These are phyloP conservation scores for Trichoderma cornu-damae DNA, from an alignment of 2,329 filamentous ascomycete species.

Conservation along the genomic window DNA sequence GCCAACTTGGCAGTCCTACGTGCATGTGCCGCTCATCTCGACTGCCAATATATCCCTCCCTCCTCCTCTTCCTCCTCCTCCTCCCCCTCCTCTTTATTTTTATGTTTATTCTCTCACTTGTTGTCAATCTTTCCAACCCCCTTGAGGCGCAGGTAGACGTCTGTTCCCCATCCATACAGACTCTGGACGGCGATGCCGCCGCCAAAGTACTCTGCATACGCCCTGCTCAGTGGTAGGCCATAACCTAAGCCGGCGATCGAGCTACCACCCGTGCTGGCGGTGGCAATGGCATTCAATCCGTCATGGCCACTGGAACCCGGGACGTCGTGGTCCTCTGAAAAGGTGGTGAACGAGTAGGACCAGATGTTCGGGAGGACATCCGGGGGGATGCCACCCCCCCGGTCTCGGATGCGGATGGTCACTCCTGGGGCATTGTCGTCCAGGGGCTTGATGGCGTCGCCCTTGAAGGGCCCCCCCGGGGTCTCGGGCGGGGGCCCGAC, in stretches of 20 bases:
- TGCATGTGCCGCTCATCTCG: too few relatives aligned
- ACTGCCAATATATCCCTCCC: too few relatives aligned
- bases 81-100: too few relatives aligned
- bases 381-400: conserved; percentile 87
- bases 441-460: conserved; percentile 50
- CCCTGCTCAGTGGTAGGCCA: conserved; percentile 80
- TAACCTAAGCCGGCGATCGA: conserved; percentile 93
- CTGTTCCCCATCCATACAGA: conserved; percentile 83
- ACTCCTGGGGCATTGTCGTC: conserved; percentile 72
- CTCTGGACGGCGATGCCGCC: conserved; percentile 94
- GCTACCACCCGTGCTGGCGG: conserved; percentile 64
- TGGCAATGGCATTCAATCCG: conserved; percentile 70
- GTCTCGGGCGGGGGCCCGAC: conserved; percentile 36
- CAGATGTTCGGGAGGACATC: conserved; percentile 83
- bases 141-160: conserved; percentile 62
- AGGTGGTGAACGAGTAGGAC: conserved; percentile 97
- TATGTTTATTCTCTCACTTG: neutral
- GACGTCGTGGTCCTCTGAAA: conserved; percentile 56
- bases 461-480: conserved; percentile 39
- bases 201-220: conserved; percentile 97
- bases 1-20: neutral
- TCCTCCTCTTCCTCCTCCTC: too few relatives aligned
- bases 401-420: conserved; percentile 90
- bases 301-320: conserved; percentile 39
- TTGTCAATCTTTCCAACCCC: conserved; percentile 53